Evolutionary conservation across 2,329 filamentous ascomycete genomes (phyloP).

Genomic region (Zymoseptoria ardabiliae): DNA sequence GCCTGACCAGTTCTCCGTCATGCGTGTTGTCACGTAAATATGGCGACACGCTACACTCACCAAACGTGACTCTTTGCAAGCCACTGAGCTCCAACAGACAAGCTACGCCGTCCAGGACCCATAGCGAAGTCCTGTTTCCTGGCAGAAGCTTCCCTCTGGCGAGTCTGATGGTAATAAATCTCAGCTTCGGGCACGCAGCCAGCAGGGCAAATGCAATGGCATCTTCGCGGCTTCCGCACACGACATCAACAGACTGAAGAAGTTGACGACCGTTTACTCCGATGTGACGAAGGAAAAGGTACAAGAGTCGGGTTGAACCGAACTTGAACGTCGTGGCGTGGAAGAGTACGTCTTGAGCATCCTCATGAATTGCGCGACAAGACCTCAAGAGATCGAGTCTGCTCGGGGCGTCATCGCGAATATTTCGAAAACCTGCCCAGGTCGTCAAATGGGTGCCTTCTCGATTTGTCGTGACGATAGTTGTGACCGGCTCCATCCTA

Average conservation of each 20-base stretch:
- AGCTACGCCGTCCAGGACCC: slow-evolving; percentile 23
- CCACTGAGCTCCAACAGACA: slow-evolving; percentile 23
- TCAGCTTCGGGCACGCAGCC: slow-evolving; percentile 21
- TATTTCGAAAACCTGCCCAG: slow-evolving; percentile 16
- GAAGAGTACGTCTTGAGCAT: slow-evolving; percentile 42
- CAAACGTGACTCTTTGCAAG: slow-evolving; percentile 20
- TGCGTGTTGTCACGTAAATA: slow-evolving; percentile 16
- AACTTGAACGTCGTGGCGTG: slow-evolving; percentile 39
- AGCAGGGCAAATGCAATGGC: slow-evolving; percentile 26
- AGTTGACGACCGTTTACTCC: slow-evolving; percentile 21
- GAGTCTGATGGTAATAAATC: slow-evolving; percentile 19
- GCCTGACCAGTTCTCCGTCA: slow-evolving; percentile 18
- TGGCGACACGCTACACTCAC: slow-evolving; percentile 3
- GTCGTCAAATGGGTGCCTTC: slow-evolving; percentile 24
- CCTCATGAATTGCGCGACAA: slow-evolving; percentile 35
- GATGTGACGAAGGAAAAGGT: slow-evolving; percentile 33
- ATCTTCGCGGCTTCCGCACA: slow-evolving; percentile 23
- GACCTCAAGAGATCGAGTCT: slow-evolving; percentile 37
- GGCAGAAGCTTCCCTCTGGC: slow-evolving; percentile 16
- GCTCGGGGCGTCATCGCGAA: slow-evolving; percentile 32
- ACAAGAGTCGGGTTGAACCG: slow-evolving; percentile 40
- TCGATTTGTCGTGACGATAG: slow-evolving; percentile 19
- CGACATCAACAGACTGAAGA: slow-evolving; percentile 20
- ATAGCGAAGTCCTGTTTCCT: slow-evolving; percentile 14
- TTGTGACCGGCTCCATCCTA: slow-evolving; percentile 13